Base-by-base conservation (phyloP, 176 grass and related monocot species). In the Eremochloa ophiuroides region DNA sequence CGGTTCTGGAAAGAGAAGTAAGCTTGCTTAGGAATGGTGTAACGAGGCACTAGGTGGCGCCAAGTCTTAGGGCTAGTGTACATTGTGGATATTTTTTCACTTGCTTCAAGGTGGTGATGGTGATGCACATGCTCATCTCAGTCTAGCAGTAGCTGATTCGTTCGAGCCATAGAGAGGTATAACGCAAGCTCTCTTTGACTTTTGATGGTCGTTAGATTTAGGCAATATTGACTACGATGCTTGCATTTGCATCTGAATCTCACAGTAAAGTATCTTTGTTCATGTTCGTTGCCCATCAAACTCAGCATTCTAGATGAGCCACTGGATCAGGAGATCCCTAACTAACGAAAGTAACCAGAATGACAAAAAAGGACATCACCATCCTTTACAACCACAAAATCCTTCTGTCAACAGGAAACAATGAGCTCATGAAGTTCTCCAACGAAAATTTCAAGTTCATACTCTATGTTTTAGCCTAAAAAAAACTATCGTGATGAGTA, bases 1-100 rank as follows among this genome's bases (percentile, higher is more conserved):
- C 22, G 28, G 12, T 86, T 89, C 66, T 73, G 83, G 73, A 89
- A 89, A 89, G 88, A 39, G 66, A 40, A 44, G 44, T 81, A 47
- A 55, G 25, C 79, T 89, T 82, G 73, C 83, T 82, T 86, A 51
- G 59, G 60, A 65, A 86, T 14, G 71, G 78, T 78, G 79, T 74
- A 63, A 84, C 39, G 65, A 29, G 35, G 42, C 20, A 62, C 72
- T 55, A 37, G 58, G 61, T 13, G 72, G 64, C 33, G 13, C 62
- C 35, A 39, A 20, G 33, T 66, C 33, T 42, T 27, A 71, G 79
- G 66, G 46, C 48, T 77, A 27, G 7, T 59, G 9, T 47, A 48
- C 44, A 62, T n/a, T 42, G 34, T 66, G 20, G 62, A 69, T 56
- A 55, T 62, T 76, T 80, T 62, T 76, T 80, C 82, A 50, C 78